Evolutionary conservation across 2,329 filamentous ascomycete species (phyloP).

Genomic region (Aspergillus bombycis): DNA sequence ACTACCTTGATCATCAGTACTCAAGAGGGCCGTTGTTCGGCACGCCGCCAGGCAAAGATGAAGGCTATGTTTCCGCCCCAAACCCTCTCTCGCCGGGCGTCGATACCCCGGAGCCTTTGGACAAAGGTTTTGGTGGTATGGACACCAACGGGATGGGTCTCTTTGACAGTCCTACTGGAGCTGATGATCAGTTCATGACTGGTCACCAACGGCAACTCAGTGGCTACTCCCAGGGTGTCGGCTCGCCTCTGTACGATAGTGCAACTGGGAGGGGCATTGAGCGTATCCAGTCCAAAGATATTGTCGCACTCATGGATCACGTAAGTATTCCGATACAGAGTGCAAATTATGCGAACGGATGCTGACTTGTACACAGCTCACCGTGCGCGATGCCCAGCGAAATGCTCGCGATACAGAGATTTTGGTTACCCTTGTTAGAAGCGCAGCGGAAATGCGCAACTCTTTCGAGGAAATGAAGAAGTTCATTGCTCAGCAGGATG

Average conservation of each 20-base stretch:
- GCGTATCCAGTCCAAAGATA: constrained; percentile 92
- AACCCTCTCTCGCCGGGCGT: constrained; percentile 58
- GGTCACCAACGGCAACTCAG: constrained; percentile 70
- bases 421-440: constrained; percentile 87
- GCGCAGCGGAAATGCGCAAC: constrained; percentile 94
- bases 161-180: constrained; percentile 52
- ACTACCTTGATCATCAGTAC: constrained; percentile 43
- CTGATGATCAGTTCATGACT: constrained; percentile 68
- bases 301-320: constrained; percentile 97
- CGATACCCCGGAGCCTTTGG: constrained; percentile 50
- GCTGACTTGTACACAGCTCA: constrained; percentile 61
- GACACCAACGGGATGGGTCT: constrained; percentile 56
- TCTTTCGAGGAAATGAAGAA: constrained; percentile 95
- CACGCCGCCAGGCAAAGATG: constrained; percentile 70
- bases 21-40: constrained; percentile 45
- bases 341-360: neutral
- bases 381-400: constrained; percentile 92
- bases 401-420: constrained; percentile 97
- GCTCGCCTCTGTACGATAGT: constrained; percentile 86
- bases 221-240: constrained; percentile 89
- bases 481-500: constrained; percentile 86
- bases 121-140: constrained; percentile 55
- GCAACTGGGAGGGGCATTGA: constrained; percentile 87
- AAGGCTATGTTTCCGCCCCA: constrained; percentile 86
- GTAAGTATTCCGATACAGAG: constrained; percentile 50